Base-by-base conservation (phyloP, 345 rosid species). In the Populus ilicifolia region DNA sequence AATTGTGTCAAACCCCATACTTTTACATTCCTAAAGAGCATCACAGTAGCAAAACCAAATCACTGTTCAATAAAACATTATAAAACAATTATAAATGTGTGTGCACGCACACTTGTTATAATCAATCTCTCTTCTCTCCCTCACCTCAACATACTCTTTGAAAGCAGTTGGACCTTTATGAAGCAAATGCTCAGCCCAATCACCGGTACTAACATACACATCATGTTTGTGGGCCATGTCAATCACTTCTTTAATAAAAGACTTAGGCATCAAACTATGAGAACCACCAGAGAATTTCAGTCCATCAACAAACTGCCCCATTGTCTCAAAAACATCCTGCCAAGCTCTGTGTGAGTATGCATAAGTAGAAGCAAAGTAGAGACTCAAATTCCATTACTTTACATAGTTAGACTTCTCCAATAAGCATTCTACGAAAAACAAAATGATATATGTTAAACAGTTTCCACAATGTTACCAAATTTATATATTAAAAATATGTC, bases 251-350 rank as follows among this genome's bases (percentile, higher is more conserved):
- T 87, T 86, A 48, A 96, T 80, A 71, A 87, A 86, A 18, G 97
- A 83, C 83, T 90, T 96, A 0, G 97, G 91, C 86, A 92, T 87
- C 27, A 92, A 85, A 86, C 94, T 91, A 76, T 90, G 77, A 5
- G 99, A 92, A 35, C 97, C 96, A 61, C 95, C 99, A 2, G 94
- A 86, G 76, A 96, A 92, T 85, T 93, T 96, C 85, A 93, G 72
- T 3, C 98, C 98, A 74, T 93, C 98, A 59, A 95, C 96, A 77
- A 93, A 92, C 8, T 89, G 90, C 23, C 97, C 99, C 92, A 85
- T 90, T 17, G 93, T 89, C 76, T 92, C 94, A 11, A 93, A 93
- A 3, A 96, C 83, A 67, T 93, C 98, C 98, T 93, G 85, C 75
- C 56, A 76, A 66, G 33, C 68, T 79, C 5, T 3, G 59, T 8